Evolutionary conservation across 1,284 basidiomycete species (phyloP).

Genomic region (Leccinum pachyderme): DNA sequence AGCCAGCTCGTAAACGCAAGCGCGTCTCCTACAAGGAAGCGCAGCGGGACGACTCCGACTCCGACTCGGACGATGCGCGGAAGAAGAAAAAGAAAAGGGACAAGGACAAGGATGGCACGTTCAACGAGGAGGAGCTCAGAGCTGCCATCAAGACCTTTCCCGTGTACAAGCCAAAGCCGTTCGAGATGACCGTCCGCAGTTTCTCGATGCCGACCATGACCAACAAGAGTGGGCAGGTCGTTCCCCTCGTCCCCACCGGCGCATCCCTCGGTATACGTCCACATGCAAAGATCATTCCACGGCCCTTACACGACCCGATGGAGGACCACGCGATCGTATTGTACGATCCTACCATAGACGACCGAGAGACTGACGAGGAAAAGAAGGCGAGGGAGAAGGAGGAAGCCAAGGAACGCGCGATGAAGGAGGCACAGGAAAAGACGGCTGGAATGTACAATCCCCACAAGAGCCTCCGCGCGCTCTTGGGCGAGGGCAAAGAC

Average conservation of each 20-base stretch:
- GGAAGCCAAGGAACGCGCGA: conserved; percentile 62
- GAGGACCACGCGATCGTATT: conserved; percentile 96
- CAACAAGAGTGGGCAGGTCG: conserved; percentile 71
- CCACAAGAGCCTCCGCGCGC: conserved; percentile 85
- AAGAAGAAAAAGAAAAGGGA: conserved; percentile 61
- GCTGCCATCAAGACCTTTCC: conserved; percentile 76
- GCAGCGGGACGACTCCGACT: conserved; percentile 46
- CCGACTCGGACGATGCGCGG: conserved; percentile 48
- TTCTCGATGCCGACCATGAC: conserved; percentile 91
- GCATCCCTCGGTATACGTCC: conserved; percentile 86
- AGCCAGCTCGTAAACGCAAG: conserved; percentile 78
- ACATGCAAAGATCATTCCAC: conserved; percentile 79
- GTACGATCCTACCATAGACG: conserved; percentile 96
- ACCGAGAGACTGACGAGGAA: conserved; percentile 85
- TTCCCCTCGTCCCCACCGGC: conserved; percentile 66
- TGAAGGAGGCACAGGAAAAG: conserved; percentile 66
- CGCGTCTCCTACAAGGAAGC: conserved; percentile 77
- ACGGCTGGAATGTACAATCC: conserved; percentile 76
- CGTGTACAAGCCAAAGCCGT: conserved; percentile 82
- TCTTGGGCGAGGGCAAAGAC: conserved; percentile 77
- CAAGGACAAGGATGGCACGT: conserved; percentile 50
- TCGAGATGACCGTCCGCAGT: conserved; percentile 57
- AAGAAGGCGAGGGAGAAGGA: conserved; percentile 66
- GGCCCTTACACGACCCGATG: conserved; percentile 96
- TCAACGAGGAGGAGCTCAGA: conserved; percentile 56